A percentile compares a stretch with the other conserved stretches of the same genome.
phyloP scores from a whole-genome alignment of 805 yeast genomes.

The Myxozyma sirexii region DNA sequence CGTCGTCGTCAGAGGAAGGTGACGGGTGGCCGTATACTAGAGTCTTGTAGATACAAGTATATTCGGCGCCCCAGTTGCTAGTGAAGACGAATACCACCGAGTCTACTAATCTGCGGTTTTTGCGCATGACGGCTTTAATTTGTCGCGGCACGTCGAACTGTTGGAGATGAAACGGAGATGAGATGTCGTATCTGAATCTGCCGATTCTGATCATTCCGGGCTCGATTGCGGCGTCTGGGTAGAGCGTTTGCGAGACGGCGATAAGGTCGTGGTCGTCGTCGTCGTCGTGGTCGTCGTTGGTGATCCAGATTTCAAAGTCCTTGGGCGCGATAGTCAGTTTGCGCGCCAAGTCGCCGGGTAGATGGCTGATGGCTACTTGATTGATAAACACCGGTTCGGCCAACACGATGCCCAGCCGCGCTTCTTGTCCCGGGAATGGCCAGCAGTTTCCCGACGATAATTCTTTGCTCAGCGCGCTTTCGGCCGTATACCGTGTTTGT shows the following conservation, averaged over 20 bases:
- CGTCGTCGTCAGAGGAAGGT: neutral
- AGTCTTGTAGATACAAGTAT: conserved; percentile 3
- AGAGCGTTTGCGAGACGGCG: too few species aligned
- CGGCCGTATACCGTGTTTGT: neutral
- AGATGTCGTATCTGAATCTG: neutral
- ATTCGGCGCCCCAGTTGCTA: conserved; percentile 10
- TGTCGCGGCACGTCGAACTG: conserved; percentile 1
- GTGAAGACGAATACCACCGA: neutral
- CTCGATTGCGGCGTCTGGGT: neutral
- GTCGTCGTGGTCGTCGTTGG: neutral
- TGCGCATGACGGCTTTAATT: too few species aligned
- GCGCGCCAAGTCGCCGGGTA: conserved; percentile 31
- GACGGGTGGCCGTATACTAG: neutral
- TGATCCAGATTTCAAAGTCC: conserved; percentile 38
- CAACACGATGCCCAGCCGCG: conserved; percentile 38
- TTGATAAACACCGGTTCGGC: conserved; percentile 34
- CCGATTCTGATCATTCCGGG: neutral
- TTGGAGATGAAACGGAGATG: conserved; percentile 1
- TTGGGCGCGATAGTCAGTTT: conserved; percentile 38
- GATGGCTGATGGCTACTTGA: conserved; percentile 38
- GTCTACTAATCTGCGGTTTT: too few species aligned
- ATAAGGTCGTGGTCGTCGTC: neutral
- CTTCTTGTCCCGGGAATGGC: conserved; percentile 41
- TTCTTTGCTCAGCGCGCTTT: neutral
- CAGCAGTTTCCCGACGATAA: conserved; percentile 38